These are phyloP conservation scores for Blastocystis sp. DNA, from an alignment of 352 stramenopile species.

Conservation along the genomic window DNA sequence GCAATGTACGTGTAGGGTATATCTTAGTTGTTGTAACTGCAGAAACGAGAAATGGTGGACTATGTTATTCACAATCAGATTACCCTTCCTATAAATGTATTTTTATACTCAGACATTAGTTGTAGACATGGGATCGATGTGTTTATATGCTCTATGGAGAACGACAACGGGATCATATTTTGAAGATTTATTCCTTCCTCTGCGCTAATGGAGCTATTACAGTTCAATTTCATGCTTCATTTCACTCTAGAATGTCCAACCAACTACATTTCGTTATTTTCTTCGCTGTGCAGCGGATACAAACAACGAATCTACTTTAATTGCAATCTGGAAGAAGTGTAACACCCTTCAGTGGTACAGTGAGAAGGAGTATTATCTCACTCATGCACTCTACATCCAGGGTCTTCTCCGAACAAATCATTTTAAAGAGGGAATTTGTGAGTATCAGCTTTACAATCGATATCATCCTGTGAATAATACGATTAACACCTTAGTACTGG, in stretches of 20 bases:
- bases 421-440: background rate
- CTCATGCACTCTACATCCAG: conserved; percentile 23
- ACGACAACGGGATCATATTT: conserved; percentile 29
- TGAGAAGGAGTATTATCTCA: conserved; percentile 44
- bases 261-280: conserved; percentile 5
- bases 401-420: background rate
- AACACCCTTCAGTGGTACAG: conserved; percentile 9
- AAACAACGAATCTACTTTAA: background rate
- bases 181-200: background rate
- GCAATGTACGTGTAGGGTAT: background rate
- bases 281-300: background rate
- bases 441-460: conserved; percentile 33
- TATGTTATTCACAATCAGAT: background rate
- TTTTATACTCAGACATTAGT: background rate
- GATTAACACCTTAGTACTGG: conserved; percentile 26
- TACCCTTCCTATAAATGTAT: background rate
- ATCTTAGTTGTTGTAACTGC: background rate
- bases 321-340: conserved; percentile 17
- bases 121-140: conserved; percentile 31
- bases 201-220: background rate
- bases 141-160: conserved; percentile 14
- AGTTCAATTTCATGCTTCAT: background rate
- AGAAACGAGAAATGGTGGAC: conserved; percentile 22
- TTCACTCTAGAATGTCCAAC: background rate
- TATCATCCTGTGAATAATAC: conserved; percentile 39